Conservation (phyloP, 2,329 filamentous ascomycete species). For the Graphilbum ipis-grandicollis region DNA sequence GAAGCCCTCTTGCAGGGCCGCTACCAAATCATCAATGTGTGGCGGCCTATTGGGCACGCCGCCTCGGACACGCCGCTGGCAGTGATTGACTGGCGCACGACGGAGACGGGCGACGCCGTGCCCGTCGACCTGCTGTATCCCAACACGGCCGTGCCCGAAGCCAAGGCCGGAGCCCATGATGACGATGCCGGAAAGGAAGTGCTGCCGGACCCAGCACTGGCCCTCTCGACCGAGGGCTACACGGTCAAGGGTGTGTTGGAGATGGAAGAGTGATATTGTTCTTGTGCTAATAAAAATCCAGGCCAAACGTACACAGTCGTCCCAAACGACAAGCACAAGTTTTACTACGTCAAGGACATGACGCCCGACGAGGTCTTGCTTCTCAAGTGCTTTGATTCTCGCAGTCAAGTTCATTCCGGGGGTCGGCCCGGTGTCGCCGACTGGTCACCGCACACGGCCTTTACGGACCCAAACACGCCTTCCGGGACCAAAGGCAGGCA, state of each 20-base stretch:
- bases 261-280: background rate
- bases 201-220: constrained; percentile 27
- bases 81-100: constrained; percentile 46
- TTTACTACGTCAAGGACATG: constrained; percentile 54
- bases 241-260: constrained; percentile 25
- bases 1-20: constrained; percentile 38
- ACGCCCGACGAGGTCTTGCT: constrained; percentile 30
- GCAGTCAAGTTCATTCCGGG: constrained; percentile 17
- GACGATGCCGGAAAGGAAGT: constrained; percentile 43
- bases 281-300: background rate
- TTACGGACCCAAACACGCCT: constrained; percentile 35
- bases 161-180: no score
- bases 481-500: constrained; percentile 27
- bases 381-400: constrained; percentile 36
- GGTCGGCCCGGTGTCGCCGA: constrained; percentile 25
- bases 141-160: constrained; percentile 15
- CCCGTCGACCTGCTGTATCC: constrained; percentile 48
- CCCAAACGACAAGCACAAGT: constrained; percentile 38
- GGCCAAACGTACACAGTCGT: constrained; percentile 44
- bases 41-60: constrained; percentile 47
- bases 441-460: constrained; percentile 35
- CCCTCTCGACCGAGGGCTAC: constrained; percentile 38
- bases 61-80: constrained; percentile 47
- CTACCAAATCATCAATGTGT: constrained; percentile 54
- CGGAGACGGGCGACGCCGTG: constrained; percentile 37